Evolutionary conservation across 2,329 filamentous ascomycete species (phyloP), one percentile per base, ranked within the genome.

Genomic region (Ophiocordyceps robertsii): DNA sequence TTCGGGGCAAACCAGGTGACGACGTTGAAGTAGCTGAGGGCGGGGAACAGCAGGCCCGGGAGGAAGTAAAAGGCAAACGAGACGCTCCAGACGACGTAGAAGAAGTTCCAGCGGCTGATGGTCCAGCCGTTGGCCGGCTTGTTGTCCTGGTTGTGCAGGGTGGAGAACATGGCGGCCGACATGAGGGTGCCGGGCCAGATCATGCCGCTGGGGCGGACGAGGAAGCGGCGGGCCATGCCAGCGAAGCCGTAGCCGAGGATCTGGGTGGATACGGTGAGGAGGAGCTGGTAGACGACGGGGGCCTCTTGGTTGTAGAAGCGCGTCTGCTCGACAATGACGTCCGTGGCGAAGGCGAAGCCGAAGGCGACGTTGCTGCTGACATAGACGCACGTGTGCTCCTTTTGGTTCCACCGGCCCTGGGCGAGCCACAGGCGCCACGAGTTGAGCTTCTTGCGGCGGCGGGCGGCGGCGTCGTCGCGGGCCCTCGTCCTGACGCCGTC

Each of bases 331-430:
- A 93, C 84, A 51, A 94, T 92, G 45, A 92, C 82, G 64, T 92
- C 85, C 27, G 86, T 92, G 8, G 85, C 85, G 62, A 92, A 92
- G 24, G 86, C 85, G 61, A 92, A 92, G 2, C 85, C 86, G 57
- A 92, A 92, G 17, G 85, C 87, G 36, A 92, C 84, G 56, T 92
- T 92, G 63, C 84, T 90, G 67, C 82, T 87, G 52, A 92, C 86
- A 53, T 92, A 92, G 41, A 92, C 84, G 56, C 85, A 92, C 36
- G 82, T 84, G 59, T 92, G 86, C 58, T 92, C 85, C 58, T 92
- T 92, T 56, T 88, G 81, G 56, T 92, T 92, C 86, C 86, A 92
- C 31, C 67, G 71, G 3, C 85, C 85, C 60, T 90, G 85, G 1
- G 78, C 80, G 27, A 90, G 67, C 84, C 85, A 92, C 31, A 83